Percentiles rank a stretch among this genome's conserved stretches.
phyloP scores from a whole-genome alignment of 2,329 filamentous ascomycete species.

The Alternaria incomplexa region DNA sequence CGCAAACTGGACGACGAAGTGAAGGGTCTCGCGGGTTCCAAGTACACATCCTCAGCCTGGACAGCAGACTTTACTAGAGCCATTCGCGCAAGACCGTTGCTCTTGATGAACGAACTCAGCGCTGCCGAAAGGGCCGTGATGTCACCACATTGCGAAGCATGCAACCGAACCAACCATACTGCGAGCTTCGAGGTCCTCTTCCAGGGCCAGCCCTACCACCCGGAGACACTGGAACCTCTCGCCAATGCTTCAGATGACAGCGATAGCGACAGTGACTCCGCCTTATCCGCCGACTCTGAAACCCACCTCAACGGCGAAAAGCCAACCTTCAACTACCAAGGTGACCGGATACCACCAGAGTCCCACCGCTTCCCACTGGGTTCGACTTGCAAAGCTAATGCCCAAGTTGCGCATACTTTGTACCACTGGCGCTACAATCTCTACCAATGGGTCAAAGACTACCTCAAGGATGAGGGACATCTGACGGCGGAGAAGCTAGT shows the following conservation, averaged over 20 bases:
- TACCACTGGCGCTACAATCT: slow-evolving; percentile 78
- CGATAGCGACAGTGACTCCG: slow-evolving; percentile 8
- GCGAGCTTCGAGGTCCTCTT: slow-evolving; percentile 70
- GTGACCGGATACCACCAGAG: slow-evolving; percentile 37
- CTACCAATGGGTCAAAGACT: slow-evolving; percentile 72
- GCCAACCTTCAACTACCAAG: slow-evolving; percentile 30
- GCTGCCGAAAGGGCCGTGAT: slow-evolving; percentile 16
- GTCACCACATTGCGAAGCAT: slow-evolving; percentile 66
- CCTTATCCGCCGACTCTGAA: slow-evolving; percentile 29
- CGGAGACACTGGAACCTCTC: slow-evolving; percentile 69
- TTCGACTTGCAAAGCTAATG: slow-evolving; percentile 64
- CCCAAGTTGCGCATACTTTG: slow-evolving; percentile 72
- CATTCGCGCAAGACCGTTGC: slow-evolving; percentile 68
- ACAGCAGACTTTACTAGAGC: slow-evolving; percentile 68
- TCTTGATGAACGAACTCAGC: slow-evolving; percentile 49
- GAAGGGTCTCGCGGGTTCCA: slow-evolving; percentile 69
- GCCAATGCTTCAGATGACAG: slow-evolving; percentile 48
- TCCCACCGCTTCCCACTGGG: slow-evolving; percentile 39
- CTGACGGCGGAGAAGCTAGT: slow-evolving; percentile 64
- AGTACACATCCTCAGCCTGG: slow-evolving; percentile 76
- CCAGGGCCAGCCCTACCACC: slow-evolving; percentile 69
- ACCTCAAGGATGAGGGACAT: slow-evolving; percentile 65
- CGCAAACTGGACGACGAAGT: slow-evolving; percentile 75
- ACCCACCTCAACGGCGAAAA: slow-evolving; percentile 29
- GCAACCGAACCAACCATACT: slow-evolving; percentile 71